Conservation (phyloP, 164 flowering plant species). For the Echeveria elegans region DNA sequence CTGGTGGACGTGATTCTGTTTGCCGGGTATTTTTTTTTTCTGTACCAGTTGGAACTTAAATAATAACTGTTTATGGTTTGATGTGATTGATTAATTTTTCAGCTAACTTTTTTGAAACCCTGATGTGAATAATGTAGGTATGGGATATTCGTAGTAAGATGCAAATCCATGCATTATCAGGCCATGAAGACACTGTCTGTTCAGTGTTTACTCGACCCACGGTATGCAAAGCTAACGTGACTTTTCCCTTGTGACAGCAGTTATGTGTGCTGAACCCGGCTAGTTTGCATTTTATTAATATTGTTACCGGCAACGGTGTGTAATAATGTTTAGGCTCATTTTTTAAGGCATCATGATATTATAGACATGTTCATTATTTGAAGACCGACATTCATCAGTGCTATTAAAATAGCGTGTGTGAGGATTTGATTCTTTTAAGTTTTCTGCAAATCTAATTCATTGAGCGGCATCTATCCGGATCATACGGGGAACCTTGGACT, state of each 20-base stretch:
- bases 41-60: too few relatives aligned
- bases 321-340: background rate
- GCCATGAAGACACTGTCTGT: slow-evolving; percentile 96
- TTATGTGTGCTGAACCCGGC: background rate
- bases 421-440: background rate
- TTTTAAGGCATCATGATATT: slow-evolving; percentile 11
- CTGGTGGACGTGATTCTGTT: slow-evolving; percentile 99
- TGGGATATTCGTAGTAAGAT: slow-evolving; percentile 91
- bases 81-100: background rate
- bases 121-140: slow-evolving; percentile 44
- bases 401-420: background rate
- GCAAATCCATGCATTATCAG: slow-evolving; percentile 87
- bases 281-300: background rate
- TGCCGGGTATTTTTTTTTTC: slow-evolving; percentile 62
- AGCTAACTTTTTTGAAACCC: background rate
- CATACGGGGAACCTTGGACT: background rate
- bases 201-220: slow-evolving; percentile 92
- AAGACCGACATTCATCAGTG: background rate
- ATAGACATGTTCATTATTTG: background rate
- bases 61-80: background rate
- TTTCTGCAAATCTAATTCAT: background rate
- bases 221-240: slow-evolving; percentile 31
- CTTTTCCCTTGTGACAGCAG: background rate
- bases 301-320: background rate
- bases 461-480: background rate